Evolutionary conservation across 805 yeast species (phyloP), one percentile per base, ranked within the genome.

Genomic region (Citeromyces nyonsensis): DNA sequence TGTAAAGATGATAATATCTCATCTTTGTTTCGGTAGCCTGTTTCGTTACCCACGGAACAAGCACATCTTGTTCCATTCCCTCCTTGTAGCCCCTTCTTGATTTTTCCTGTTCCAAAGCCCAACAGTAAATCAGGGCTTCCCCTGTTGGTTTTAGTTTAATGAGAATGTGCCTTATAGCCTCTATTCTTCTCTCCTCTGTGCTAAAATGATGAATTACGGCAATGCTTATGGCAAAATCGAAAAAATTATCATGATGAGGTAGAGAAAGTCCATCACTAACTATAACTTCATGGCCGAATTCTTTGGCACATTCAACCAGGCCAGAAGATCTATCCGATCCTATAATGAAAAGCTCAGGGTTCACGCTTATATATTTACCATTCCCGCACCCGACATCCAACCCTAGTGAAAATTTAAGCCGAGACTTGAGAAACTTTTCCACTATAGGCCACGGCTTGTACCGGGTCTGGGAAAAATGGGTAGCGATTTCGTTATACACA

Each of bases 371-470:
- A 48, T 91, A 91, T 48, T 91, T 91, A 2, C 98, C 98, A 50
- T 91, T 91, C 3, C 98, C 98, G 52, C 97, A 88, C 0, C 98
- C 98, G 13, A 88, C 83, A 55, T 91, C 98, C 20, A 85, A 61
- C 1, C 98, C 98, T 1, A 88, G 39, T 1, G 76, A 56, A 28
- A 83, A 78, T 5, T 56, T 55, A 0, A 48, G 37, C 43, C 69
- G 67, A 1, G 52, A 42, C 8, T 43, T 47, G 29, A 91, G 54
- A 47, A 79, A 91, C 37, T 63, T 52, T 33, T 81, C 82, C 15
- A 91, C 98, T 13, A 85, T 73, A 6, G 97, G 97, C 98, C 98
- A 91, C 18, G 97, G 96, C 58, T 81, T 88, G 56, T 86, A 91
- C 31, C 98, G 55, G 0, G 98, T 91, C 42, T 78, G 78, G 2